Evolutionary conservation across 2,329 filamentous ascomycete species (phyloP), one percentile per base, ranked within the genome.

Genomic region (Ascocoryne sarcoides): DNA sequence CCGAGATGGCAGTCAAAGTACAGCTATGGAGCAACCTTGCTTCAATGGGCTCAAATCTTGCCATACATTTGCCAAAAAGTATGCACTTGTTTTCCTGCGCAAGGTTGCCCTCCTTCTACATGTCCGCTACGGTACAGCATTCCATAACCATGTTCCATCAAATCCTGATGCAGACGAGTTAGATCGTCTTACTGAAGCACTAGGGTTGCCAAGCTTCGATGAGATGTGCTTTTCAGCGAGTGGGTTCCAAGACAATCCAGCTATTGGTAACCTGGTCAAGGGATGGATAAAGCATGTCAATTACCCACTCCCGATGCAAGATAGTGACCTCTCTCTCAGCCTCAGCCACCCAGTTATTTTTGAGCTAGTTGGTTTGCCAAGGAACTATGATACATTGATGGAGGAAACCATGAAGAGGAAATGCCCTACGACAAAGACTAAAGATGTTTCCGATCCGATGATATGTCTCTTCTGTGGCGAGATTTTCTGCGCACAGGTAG

Each of bases 401-500:
- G 90, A 95, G 57, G 89, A 94, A 63, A 86, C 87, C 18, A 90
- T 92, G 51, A 80, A 79, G 48, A 71, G 83, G 38, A 79, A 75
- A 36, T 98, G 92, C 57, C 88, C 88, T 0, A 93, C 81, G 2
- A 95, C 87, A 1, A 88, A 88, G 49, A 26, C 23, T 7, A 93
- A 92, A 60, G 90, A 95, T 52, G 67, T 98, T 37, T 82, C 81
- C 2, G 93, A 98, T 61, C 88, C 92, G 0, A 85, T 84, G 49
- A 76, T 98, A 28, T 98, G 92, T 58, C 73, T 98, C 29, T 87
- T 95, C 65, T 98, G 92, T 58, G 90, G 92, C 23, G 88, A 89
- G n/a, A 86, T 98, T 30, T 90, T 95, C 63, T 98, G 92, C 64
- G 87, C 84, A 8, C 92, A 98, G 66, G 87, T 84, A 33, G 82